Evolutionary conservation across 164 flowering plant species (phyloP), one percentile per base, ranked within the genome.

Genomic region (Umbellularia californica): DNA sequence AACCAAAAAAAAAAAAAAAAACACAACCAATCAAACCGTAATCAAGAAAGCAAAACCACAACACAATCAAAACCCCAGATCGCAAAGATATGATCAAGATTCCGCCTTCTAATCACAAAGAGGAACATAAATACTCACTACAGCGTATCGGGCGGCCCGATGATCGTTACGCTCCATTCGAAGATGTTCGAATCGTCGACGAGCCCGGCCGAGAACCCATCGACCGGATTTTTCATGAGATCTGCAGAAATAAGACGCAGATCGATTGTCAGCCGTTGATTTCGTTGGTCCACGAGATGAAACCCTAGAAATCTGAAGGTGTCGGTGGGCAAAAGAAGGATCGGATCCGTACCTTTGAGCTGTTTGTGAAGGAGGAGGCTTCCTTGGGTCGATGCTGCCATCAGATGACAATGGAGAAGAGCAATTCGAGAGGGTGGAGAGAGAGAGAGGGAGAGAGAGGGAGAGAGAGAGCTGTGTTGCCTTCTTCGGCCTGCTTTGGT

Each of bases 151-250:
- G 92, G 94, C 24, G 94, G 94, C 19, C 94, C 94, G 64, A 88
- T 89, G 68, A 90, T 82, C 14, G 92, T 88, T 50, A 90, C 92
- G 70, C 89, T 90, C 94, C 94, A 90, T 79, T 89, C 90, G 72
- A 90, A 90, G 30, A 90, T 70, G 71, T 89, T 90, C 69, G 58
- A 76, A 58, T 89, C 94, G 70, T 90, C 90, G 5, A 87, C 87
- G 82, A 90, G 82, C 35, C 94, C 94, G 0, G 92, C 94, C 12
- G 94, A 90, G 81, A 88, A 90, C 19, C 94, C 94, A 84, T 89
- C 92, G 0, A 89, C 94, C 1, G 92, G 92, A 55, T 89, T 68
- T 73, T 77, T 89, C 72, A 80, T 82, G 60, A 90, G 92, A 86
- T 90, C 90, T 88, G 86, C 68, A 13, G 2, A 58, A 10, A n/a